Conservation (phyloP, 2,329 filamentous ascomycete species). For the Stagonosporopsis cucurbitacearum region DNA sequence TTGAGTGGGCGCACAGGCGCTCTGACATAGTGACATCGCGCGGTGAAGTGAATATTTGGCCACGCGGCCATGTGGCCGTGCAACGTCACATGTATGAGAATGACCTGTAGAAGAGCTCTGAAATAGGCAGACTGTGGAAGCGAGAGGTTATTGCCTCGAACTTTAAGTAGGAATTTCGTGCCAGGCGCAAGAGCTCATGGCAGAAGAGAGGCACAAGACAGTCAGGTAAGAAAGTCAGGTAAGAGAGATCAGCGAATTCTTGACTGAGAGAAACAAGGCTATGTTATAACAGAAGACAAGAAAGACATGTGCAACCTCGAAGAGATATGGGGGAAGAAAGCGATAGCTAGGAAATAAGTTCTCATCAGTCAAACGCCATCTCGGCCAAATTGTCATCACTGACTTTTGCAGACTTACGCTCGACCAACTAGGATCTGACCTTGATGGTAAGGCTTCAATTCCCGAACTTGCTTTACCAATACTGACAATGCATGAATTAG, state of each 20-base stretch:
- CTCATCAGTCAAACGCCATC: no score
- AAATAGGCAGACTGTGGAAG: not conserved
- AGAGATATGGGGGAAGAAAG: not conserved
- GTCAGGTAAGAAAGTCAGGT: not conserved
- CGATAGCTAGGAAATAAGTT: not conserved
- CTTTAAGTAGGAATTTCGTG: not conserved
- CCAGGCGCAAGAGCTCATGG: not conserved
- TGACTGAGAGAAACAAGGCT: not conserved
- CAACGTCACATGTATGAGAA: not conserved
- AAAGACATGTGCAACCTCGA: not conserved
- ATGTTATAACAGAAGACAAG: no score
- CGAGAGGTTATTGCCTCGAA: not conserved
- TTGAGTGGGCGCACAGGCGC: not conserved
- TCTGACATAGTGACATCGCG: not conserved
- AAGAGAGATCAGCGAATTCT: not conserved
- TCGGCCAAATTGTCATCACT: no score
- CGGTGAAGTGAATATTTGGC: constrained; percentile 5
- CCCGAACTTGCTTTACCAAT: no score
- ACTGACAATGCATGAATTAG: no score
- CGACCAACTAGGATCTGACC: no score
- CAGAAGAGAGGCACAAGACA: not conserved
- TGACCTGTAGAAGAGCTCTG: not conserved
- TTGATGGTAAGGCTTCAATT: no score
- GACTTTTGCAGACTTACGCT: no score
- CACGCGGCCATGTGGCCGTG: not conserved